Evolutionary conservation across 352 stramenopile genomes (phyloP), one percentile per base, ranked within the genome.

Genomic region (Aphanomyces stellatus): DNA sequence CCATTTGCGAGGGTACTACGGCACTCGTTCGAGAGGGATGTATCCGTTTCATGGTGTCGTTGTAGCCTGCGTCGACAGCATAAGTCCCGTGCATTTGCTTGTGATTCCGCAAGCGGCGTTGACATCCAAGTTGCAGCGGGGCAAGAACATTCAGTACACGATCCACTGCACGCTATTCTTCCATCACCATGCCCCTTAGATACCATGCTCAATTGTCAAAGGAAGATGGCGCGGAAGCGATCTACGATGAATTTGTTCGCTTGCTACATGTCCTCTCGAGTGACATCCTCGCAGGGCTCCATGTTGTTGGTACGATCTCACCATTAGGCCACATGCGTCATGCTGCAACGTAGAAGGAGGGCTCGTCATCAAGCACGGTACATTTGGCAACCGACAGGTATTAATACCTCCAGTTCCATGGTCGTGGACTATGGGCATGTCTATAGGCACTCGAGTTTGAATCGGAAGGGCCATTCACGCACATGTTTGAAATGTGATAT

Each of bases 401-500:
- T 7, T 13, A 10, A 15, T 8, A 53, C 19, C 30, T n/a, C 15
- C 51, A 15, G 7, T 40, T 41, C 3, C 15, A 3, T 22, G 8
- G 19, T 19, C 11, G 11, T 27, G 30, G 17, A 40, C 25, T 11
- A 22, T 22, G 3, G 30, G 33, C 42, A 11, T 37, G 2, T 19
- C 4, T 55, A 19, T 51, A 65, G 59, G 35, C 59, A 11, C 37
- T 65, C 4, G 17, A 53, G 28, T 65, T 65, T 30, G 27, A 37
- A 35, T 65, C 59, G 4, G 40, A 65, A 53, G 59, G 59, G 28
- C 59, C 59, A 24, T 65, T 65, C 22, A 65, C 59, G 30, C 59
- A 65, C 59, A 65, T 65, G 59, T 65, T 65, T 55, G 59, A 65
- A 24, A 65, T 65, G 59, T 65, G 53, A 25, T 43, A 8, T 17